phyloP scores from a whole-genome alignment of 768 basidiomycete species.

The Termitomyces sp. region DNA sequence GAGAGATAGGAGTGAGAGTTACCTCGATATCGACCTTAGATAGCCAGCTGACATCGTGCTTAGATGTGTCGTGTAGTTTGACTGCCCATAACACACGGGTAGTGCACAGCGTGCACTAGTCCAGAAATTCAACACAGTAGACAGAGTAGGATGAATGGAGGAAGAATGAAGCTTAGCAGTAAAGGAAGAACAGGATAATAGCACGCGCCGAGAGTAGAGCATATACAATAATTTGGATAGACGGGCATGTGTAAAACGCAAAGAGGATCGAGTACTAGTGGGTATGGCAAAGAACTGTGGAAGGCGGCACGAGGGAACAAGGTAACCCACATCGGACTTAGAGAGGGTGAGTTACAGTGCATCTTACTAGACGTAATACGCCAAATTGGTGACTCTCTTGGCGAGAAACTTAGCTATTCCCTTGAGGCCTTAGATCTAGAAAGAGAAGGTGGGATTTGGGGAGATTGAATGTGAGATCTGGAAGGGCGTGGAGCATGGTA shows the following conservation, averaged over 20 bases:
- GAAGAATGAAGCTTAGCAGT: neutral
- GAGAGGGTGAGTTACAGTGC: slow-evolving; percentile 1
- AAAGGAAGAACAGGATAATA: neutral
- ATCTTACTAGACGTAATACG: slow-evolving; percentile 6
- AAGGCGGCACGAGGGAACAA: slow-evolving; percentile 1
- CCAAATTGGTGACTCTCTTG: slow-evolving; percentile 1
- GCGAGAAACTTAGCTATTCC: neutral
- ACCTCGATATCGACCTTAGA: neutral
- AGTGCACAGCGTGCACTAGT: neutral
- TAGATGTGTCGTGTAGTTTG: neutral
- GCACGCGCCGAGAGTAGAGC: neutral
- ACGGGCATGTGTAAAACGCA: neutral
- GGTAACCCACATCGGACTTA: slow-evolving; percentile 2
- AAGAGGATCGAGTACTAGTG: neutral
- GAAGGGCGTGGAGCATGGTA: neutral
- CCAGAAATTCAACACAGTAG: neutral
- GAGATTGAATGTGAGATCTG: slow-evolving; percentile 5
- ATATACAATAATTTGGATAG: neutral
- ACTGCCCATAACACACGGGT: neutral
- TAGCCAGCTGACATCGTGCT: neutral
- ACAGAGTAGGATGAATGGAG: neutral
- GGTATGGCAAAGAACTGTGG: neutral
- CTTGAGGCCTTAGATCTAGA: slow-evolving; percentile 5
- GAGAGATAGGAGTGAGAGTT: neutral
- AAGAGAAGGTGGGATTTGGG: neutral